These are phyloP conservation scores for Ophiostoma himal-ulmi DNA, from an alignment of 2,329 filamentous ascomycete genomes.

Conservation along the genomic window DNA sequence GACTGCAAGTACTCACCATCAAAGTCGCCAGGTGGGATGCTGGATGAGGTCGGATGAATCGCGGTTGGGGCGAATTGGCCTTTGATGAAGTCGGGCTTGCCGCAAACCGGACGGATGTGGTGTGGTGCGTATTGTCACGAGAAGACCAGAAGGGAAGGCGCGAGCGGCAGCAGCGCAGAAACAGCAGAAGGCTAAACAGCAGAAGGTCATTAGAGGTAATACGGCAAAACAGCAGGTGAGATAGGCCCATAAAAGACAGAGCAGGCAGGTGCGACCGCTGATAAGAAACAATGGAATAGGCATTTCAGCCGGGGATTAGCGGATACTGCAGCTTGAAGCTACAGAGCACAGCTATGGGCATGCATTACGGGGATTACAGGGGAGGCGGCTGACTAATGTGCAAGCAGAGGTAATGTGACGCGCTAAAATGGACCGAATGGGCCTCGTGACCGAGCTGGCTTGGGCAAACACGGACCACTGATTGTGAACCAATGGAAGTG, in stretches of 20 bases:
- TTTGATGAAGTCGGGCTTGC: constrained; percentile 1
- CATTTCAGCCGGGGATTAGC: not conserved
- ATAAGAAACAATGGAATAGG: not conserved
- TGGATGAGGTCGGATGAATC: not conserved
- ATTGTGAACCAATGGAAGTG: not conserved
- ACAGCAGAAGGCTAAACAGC: too few relatives aligned
- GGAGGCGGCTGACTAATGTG: not conserved
- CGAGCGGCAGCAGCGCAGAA: not conserved
- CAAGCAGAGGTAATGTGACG: constrained; percentile 2
- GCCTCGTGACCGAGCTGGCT: constrained; percentile 3
- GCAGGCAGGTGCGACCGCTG: constrained; percentile 1
- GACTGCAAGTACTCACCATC: not conserved
- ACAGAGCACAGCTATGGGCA: not conserved
- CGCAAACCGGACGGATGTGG: not conserved
- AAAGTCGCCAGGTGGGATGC: not conserved
- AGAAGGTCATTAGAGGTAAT: too few relatives aligned
- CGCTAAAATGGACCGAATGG: not conserved
- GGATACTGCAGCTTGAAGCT: not conserved
- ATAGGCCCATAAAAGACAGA: not conserved
- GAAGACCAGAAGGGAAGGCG: not conserved
- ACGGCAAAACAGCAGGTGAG: not conserved
- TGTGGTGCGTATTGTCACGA: constrained; percentile 11
- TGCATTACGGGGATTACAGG: not conserved
- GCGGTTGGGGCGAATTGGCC: not conserved
- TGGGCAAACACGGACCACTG: not conserved